Conservation (phyloP, 305 asterid species). For the Fraxinus sp. region DNA sequence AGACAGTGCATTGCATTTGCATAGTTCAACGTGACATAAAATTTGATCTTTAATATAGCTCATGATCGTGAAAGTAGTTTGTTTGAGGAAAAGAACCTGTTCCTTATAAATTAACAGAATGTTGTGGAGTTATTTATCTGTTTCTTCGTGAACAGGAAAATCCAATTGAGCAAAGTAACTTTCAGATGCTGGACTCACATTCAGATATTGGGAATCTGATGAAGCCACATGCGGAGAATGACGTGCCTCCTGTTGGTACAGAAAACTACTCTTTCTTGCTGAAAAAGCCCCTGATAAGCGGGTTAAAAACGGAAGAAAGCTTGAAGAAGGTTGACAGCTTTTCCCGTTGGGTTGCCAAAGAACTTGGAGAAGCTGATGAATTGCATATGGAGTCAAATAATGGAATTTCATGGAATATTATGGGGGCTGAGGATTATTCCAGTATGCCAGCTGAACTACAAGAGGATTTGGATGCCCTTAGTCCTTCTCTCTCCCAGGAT, state of each 20-base stretch:
- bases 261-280: conserved; percentile 47
- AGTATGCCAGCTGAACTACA: conserved; percentile 64
- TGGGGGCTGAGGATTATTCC: conserved; percentile 66
- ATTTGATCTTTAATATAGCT: conserved; percentile 30
- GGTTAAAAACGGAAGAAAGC: conserved; percentile 63
- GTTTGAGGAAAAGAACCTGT: conserved; percentile 41
- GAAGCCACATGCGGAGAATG: conserved; percentile 49
- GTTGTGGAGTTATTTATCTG: conserved; percentile 32
- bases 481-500: conserved; percentile 79
- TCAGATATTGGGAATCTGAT: conserved; percentile 37
- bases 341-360: conserved; percentile 88
- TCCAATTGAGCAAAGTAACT: conserved; percentile 38
- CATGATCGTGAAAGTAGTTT: conserved; percentile 34
- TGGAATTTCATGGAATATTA: conserved; percentile 70
- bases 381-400: conserved; percentile 58
- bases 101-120: conserved; percentile 41
- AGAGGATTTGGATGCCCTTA: conserved; percentile 56
- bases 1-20: conserved; percentile 28
- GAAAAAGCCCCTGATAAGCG: conserved; percentile 62
- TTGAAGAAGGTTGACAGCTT: conserved; percentile 97
- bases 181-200: conserved; percentile 41
- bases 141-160: conserved; percentile 46
- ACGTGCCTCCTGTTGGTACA: conserved; percentile 36
- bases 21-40: conserved; percentile 32
- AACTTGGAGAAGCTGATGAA: conserved; percentile 71